Conservation (phyloP, 106 monocot species). For the Dendrobium officinale region DNA sequence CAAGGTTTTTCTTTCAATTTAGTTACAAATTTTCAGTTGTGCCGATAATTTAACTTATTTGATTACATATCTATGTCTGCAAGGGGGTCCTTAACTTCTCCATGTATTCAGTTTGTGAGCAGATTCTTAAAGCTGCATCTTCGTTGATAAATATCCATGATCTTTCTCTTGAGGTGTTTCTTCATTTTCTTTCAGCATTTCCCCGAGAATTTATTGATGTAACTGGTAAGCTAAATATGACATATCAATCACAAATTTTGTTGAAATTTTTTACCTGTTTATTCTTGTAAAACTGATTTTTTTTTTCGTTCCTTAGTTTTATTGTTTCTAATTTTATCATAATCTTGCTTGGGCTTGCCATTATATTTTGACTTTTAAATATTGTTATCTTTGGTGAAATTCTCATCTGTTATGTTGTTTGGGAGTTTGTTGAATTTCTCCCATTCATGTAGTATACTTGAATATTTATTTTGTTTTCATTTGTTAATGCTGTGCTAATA, state of each 20-base stretch:
- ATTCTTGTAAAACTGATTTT: not conserved
- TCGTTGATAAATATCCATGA: constrained; percentile 35
- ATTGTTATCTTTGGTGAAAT: not conserved
- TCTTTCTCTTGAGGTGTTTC: constrained; percentile 46
- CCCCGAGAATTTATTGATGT: constrained; percentile 73
- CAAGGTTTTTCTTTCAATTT: constrained; percentile 40
- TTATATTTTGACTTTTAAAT: not conserved
- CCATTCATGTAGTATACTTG: not conserved
- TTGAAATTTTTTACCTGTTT: not conserved
- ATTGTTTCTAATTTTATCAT: too few species aligned
- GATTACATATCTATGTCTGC: not conserved
- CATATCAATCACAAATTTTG: not conserved
- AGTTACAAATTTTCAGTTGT: not conserved
- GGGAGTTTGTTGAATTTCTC: not conserved
- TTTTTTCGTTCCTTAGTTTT: not conserved
- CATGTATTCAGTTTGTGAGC: constrained; percentile 60
- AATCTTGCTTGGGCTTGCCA: not conserved
- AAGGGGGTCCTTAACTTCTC: not conserved
- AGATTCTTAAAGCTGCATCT: constrained; percentile 62
- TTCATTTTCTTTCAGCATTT: constrained; percentile 73
- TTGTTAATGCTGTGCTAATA: not conserved
- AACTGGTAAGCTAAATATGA: constrained; percentile 35
- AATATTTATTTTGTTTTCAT: not conserved
- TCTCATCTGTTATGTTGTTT: not conserved
- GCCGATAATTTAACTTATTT: not conserved